Conservation (phyloP, 1,139 yeast species). For the Suhomyces terraborum region DNA sequence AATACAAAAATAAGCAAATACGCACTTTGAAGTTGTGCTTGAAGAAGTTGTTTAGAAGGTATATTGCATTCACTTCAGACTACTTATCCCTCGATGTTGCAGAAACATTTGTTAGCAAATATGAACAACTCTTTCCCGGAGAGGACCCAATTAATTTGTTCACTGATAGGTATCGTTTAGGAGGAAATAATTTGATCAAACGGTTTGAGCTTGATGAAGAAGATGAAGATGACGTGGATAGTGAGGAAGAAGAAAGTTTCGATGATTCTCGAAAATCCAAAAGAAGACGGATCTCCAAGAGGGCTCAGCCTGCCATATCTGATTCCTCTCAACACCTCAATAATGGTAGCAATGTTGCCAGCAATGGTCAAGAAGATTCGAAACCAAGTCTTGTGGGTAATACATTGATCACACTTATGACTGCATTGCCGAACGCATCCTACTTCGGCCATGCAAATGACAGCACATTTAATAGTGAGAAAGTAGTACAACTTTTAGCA, state of each 20-base stretch:
- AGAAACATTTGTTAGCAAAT: conserved; percentile 65
- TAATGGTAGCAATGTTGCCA: conserved; percentile 12
- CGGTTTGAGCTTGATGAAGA: conserved; percentile 44
- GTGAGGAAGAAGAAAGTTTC: conserved; percentile 18
- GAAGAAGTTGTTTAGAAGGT: conserved; percentile 27
- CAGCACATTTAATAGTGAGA: conserved; percentile 42
- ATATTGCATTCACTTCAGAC: conserved; percentile 35
- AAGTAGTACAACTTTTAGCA: conserved; percentile 44
- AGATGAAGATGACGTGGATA: conserved; percentile 15
- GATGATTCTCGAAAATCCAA: conserved; percentile 24
- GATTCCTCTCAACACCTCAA: conserved; percentile 4
- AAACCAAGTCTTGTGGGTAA: conserved; percentile 48
- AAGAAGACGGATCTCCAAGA: conserved; percentile 22
- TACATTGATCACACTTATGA: conserved; percentile 53
- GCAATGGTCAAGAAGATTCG: conserved; percentile 16
- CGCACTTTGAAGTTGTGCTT: conserved; percentile 28
- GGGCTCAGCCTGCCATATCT: conserved; percentile 8
- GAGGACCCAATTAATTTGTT: conserved; percentile 48
- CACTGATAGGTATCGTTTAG: conserved; percentile 47
- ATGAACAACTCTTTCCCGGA: conserved; percentile 64
- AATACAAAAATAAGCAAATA: conserved; percentile 23
- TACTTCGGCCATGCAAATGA: conserved; percentile 47
- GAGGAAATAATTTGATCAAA: conserved; percentile 46
- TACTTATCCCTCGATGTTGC: conserved; percentile 74
- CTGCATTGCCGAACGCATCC: conserved; percentile 54